Base-by-base conservation (phyloP, 192 early-diverging fungal genomes). In the Linnemannia exigua region DNA sequence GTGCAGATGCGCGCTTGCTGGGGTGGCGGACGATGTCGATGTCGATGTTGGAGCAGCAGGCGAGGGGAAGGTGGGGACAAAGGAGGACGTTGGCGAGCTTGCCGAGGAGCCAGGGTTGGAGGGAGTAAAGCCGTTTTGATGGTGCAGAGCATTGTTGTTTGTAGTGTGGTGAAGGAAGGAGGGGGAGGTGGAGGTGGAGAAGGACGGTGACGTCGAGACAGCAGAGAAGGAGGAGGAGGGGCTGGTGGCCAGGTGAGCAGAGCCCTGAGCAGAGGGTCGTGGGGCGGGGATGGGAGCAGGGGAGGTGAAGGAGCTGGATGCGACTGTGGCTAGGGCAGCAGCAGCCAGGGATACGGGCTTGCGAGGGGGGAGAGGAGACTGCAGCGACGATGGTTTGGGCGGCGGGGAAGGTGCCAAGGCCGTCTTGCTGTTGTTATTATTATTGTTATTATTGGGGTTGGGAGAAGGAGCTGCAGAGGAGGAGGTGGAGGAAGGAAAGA, bases 401-500 rank as follows among this genome's bases (percentile, higher is more conserved):
- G 80, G 87, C 51, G 80, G 87, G 28, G 84, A 86, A 5, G 84
- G 84, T 11, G 84, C 84, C 0, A 37, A 41, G 5, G 50, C 50
- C 25, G 51, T 67, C 37, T 28, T 51, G 20, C 25, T n/a, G n/a
- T 36, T 52, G 44, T 20, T 25, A 48, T 2, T 52, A 22, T 20
- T 25, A 48, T 2, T 25, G 58, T 6, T 25, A 35, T n/a, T 33
- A 35, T 22, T 33, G 19, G 63, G 44, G 37, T 14, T 48, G 22
- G 50, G 25, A 19, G n/a, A n/a, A 22, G 58, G 28, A 63, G 47
- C 17, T 38, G 33, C 31, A 46, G 80, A 22, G 25, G 50, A 35
- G 22, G 71, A 6, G 48, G 66, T 69, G 33, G 63, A 44, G 2
- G 63, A n/a, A 35, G 72, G 20, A 5, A 66, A 50, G 75, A 80